Evolutionary conservation across 1,284 basidiomycete genomes (phyloP).

Genomic region (Pyrrhoderma noxium): DNA sequence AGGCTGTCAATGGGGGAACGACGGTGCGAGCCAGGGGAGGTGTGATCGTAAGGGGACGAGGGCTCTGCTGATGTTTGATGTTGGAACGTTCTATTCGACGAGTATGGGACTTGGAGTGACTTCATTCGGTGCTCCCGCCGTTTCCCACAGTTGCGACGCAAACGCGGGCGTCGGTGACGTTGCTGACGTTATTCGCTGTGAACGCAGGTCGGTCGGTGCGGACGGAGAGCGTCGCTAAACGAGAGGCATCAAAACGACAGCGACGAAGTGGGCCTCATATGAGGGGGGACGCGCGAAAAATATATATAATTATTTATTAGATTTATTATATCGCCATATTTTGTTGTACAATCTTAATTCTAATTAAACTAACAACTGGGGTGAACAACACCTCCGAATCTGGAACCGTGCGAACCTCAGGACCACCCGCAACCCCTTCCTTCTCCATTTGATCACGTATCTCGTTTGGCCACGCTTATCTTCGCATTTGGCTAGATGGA

Average conservation of each 20-base stretch:
- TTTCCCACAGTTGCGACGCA: conserved; percentile 2
- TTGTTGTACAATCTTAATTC: too few relatives aligned
- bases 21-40: conserved; percentile 1
- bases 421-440: conserved; percentile 9
- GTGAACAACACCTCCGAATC: too few relatives aligned
- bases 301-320: too few relatives aligned
- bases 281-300: too few relatives aligned
- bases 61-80: conserved; percentile 8
- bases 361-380: too few relatives aligned
- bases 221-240: conserved; percentile 1
- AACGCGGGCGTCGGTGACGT: background rate
- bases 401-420: conserved; percentile 23
- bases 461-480: conserved; percentile 8
- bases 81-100: conserved; percentile 8
- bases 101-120: conserved; percentile 11
- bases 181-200: conserved; percentile 1
- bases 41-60: background rate
- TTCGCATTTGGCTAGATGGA: background rate
- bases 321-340: too few relatives aligned
- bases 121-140: conserved; percentile 8
- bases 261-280: too few relatives aligned
- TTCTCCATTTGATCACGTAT: conserved; percentile 17
- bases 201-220: background rate
- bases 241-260: too few relatives aligned
- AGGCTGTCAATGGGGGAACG: background rate